Conservation (phyloP, 352 stramenopile species). For the Globisporangium nagaii region DNA sequence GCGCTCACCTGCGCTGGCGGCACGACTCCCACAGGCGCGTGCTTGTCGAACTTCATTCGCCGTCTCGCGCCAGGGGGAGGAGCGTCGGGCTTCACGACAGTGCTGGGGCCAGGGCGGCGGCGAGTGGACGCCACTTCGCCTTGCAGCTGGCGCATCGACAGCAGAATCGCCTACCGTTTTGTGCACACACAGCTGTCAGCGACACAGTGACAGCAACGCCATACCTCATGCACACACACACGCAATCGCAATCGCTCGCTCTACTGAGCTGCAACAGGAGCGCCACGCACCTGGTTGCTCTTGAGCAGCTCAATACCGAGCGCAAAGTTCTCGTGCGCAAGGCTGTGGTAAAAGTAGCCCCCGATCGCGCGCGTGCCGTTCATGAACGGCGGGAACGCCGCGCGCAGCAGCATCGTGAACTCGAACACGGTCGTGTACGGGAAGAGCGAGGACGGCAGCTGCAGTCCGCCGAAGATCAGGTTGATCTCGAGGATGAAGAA, state of each 20-base stretch:
- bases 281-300: conserved; percentile 66
- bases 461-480: conserved; percentile 64
- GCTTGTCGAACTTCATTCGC: conserved; percentile 66
- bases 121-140: conserved; percentile 56
- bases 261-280: not conserved
- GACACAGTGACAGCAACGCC: too few species aligned
- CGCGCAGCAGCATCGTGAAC: conserved; percentile 89
- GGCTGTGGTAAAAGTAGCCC: conserved; percentile 81
- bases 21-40: conserved; percentile 11
- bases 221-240: not conserved
- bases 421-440: conserved; percentile 89
- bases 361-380: conserved; percentile 96
- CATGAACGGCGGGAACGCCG: conserved; percentile 94
- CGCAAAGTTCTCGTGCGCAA: conserved; percentile 67
- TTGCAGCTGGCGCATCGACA: conserved; percentile 75
- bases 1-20: conserved; percentile 4
- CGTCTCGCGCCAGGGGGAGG: conserved; percentile 48
- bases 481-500: conserved; percentile 94
- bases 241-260: too few species aligned
- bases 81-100: conserved; percentile 44
- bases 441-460: conserved; percentile 57
- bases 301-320: conserved; percentile 73
- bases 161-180: conserved; percentile 49
- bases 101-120: conserved; percentile 34
- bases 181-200: not conserved